Percentiles rank a stretch among this genome's conserved stretches.
Conservation (phyloP, 306 rosid species). For the Quercus aquifolioides region DNA sequence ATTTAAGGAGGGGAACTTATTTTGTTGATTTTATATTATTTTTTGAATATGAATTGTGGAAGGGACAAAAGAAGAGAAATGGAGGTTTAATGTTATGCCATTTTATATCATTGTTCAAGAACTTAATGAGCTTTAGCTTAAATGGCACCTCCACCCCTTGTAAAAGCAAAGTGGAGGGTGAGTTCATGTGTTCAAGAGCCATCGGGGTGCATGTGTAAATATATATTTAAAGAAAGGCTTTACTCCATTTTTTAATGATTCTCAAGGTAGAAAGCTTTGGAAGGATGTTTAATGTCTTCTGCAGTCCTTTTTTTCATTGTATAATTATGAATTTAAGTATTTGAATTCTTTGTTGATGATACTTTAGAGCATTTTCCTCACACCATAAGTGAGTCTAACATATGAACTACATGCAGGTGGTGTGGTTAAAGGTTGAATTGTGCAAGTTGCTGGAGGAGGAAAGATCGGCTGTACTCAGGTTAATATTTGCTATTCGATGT, state of each 20-base stretch:
- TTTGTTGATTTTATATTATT: neutral
- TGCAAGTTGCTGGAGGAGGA: constrained; percentile 85
- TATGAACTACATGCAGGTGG: constrained; percentile 60
- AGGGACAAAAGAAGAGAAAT: neutral
- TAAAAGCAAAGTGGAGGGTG: too few species aligned
- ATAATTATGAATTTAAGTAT: neutral
- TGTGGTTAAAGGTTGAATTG: constrained; percentile 81
- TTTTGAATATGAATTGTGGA: neutral
- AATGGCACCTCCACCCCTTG: too few species aligned
- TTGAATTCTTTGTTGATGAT: neutral
- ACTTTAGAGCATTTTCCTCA: constrained; percentile 8
- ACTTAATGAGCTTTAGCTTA: too few species aligned
- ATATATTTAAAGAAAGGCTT: neutral
- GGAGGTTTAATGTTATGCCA: neutral
- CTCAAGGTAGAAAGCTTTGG: neutral
- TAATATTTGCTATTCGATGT: constrained; percentile 13
- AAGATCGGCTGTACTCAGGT: constrained; percentile 92
- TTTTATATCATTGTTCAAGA: neutral
- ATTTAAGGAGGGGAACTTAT: neutral
- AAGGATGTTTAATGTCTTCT: neutral
- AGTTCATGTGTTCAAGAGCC: too few species aligned
- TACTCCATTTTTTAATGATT: neutral
- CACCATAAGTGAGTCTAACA: constrained; percentile 19
- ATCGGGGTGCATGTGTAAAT: too few species aligned
- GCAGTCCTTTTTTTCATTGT: neutral